Evolutionary conservation across 2,329 filamentous ascomycete genomes (phyloP).

Genomic region (Emergomyces africanus): DNA sequence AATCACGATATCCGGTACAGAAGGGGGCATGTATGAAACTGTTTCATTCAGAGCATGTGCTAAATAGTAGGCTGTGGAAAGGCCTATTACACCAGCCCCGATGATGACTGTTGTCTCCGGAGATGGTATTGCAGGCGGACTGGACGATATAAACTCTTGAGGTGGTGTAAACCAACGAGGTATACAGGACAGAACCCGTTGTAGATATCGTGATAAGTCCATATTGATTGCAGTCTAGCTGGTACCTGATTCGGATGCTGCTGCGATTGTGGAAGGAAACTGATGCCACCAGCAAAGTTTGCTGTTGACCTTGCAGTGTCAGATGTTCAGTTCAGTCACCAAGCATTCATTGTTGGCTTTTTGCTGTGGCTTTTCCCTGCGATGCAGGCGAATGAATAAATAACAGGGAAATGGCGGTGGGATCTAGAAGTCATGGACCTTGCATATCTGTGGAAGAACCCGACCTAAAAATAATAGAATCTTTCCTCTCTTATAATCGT

Average conservation of each 20-base stretch:
- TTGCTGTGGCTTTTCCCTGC: not conserved
- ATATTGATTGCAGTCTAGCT: not conserved
- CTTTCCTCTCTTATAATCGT: not conserved
- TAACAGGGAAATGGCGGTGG: not conserved
- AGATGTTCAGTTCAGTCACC: not conserved
- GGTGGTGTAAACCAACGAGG: not conserved
- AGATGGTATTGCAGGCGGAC: not conserved
- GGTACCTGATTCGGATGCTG: not conserved
- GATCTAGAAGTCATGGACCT: not conserved
- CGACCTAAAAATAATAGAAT: not conserved
- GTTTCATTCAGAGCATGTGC: not conserved
- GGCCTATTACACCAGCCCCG: not conserved
- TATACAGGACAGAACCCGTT: not conserved
- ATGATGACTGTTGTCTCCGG: not conserved
- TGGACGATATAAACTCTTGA: not conserved
- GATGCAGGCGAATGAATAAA: not conserved
- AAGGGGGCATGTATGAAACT: not conserved
- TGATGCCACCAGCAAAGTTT: not conserved
- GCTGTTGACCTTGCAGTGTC: not conserved
- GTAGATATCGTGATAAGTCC: not conserved
- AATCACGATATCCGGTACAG: not conserved
- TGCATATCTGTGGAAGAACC: not conserved
- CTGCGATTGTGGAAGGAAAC: not conserved
- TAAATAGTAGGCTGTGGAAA: slow-evolving; percentile 1
- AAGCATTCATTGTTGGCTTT: not conserved